Base-by-base conservation (phyloP, 768 basidiomycete genomes). In the Boletus pseudo-olivaceus region DNA sequence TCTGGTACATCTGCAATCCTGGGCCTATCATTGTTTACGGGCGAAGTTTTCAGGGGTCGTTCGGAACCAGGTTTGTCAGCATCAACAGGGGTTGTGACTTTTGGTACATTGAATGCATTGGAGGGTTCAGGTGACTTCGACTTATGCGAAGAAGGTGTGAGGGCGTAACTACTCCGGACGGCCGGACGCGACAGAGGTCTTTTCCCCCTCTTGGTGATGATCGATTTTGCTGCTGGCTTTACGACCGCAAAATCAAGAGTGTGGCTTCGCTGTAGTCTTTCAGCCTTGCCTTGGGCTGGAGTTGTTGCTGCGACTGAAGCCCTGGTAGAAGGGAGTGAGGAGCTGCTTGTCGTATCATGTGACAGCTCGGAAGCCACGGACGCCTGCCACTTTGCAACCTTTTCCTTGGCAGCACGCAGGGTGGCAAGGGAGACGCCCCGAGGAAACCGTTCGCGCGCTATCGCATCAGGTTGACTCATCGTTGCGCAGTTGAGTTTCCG, bases 161-260 rank as follows among this genome's bases (percentile, higher is more conserved):
- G 53, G 30, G 46, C 51, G 10, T 62, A 49, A 51, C 56, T 38
- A 17, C 47, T 43, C 35, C 42, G 50, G 20, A 54, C 19, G 29
- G 29, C 41, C 11, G 40, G n/a, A 14, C 51, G 53, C 45, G 49
- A 50, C 19, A 49, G 12, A 27, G 20, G 49, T 26, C 54, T 47
- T 35, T 51, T 65, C 14, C 33, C 52, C 51, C 39, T 61, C 54
- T 75, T 76, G 6, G 48, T 59, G 15, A 56, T 35, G 19, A 60
- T 47, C 15, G 45, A 62, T 41, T 61, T 57, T 29, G 62, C 70
- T 26, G 59, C 47, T 6, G 72, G 70, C 53, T 82, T 82, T 40
- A 75, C 67, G 20, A 80, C 79, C 7, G 72, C 65, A 52, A 82
- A 82, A 3, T 68, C 70, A 19, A 81, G 67, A 1, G 77, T 68